Percentiles rank a stretch among this genome's conserved stretches.
These are phyloP conservation scores for Colletotrichum simmondsii DNA, from an alignment of 2,329 filamentous ascomycete genomes.

Conservation along the genomic window DNA sequence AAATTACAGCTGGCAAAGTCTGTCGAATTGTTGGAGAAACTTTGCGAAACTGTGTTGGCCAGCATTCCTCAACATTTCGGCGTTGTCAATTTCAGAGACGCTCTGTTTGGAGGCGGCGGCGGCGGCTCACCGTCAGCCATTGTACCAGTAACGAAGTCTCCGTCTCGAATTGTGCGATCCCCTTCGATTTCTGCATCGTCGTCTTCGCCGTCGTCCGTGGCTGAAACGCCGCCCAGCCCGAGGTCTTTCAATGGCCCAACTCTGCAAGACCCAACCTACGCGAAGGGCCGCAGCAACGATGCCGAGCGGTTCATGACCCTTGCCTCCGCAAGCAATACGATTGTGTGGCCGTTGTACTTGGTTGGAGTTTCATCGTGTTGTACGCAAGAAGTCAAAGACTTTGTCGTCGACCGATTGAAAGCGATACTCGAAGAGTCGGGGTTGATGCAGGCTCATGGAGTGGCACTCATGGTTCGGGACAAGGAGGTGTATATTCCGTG, in stretches of 20 bases:
- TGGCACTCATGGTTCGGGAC: conserved; percentile 54
- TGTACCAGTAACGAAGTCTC: conserved; percentile 42
- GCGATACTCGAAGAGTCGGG: conserved; percentile 58
- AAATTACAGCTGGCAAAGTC: conserved; percentile 49
- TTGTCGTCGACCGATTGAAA: conserved; percentile 56
- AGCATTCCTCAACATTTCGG: conserved; percentile 62
- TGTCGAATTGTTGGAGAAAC: conserved; percentile 49
- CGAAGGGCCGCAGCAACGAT: conserved; percentile 46
- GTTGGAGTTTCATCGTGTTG: conserved; percentile 60
- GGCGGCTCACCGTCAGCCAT: conserved; percentile 38
- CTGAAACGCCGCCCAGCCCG: conserved; percentile 1
- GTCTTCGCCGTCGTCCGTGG: conserved; percentile 37
- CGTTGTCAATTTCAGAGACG: conserved; percentile 54
- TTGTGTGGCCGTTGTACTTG: conserved; percentile 62
- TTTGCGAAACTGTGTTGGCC: conserved; percentile 55
- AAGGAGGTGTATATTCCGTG: conserved; percentile 44
- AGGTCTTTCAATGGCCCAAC: conserved; percentile 41
- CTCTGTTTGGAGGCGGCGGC: conserved; percentile 39
- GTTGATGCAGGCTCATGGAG: conserved; percentile 54
- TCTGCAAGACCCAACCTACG: conserved; percentile 52
- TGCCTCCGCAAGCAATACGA: conserved; percentile 58
- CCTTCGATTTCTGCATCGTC: conserved; percentile 40
- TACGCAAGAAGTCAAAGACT: conserved; percentile 51
- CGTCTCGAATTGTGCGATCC: conserved; percentile 43
- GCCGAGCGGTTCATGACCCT: conserved; percentile 60